Base-by-base conservation (phyloP, 2,329 filamentous ascomycete genomes). In the Cladosporium sp. region DNA sequence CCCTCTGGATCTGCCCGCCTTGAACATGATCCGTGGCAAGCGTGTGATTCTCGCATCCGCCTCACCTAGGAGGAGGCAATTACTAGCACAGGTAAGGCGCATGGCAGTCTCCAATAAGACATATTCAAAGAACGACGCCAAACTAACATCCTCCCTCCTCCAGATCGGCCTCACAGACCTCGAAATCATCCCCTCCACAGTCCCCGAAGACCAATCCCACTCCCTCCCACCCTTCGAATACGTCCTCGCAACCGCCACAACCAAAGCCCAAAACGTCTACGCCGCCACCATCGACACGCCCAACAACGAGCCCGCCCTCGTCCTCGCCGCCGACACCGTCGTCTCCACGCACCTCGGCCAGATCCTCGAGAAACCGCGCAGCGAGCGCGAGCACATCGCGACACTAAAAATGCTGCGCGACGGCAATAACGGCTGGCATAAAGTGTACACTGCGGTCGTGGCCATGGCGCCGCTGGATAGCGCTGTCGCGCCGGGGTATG, bases 301-400 rank as follows among this genome's bases (percentile, higher is more conserved):
- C 64, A 77, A 80, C 64, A 79, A 82, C 65, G 95, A 97, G 70
- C 93, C 93, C 0, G 89, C 88, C 7, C 83, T 98, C 18, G 92
- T 98, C 65, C 89, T 98, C 66, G 89, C 93, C 0, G 94, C 94
- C 39, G 94, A 98, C 77, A 98, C 95, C 0, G 84, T 99, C 64
- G 91, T 99, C 67, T 91, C 95, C 16, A 89, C 88, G 11, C 84
- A 87, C 13, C 81, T 86, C 48, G 93, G 93, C 0, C 83, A 86
- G 61, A 92, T 99, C 62, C 81, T 99, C 2, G 95, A 99, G 83
- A 99, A 99, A 81, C 95, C 95, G 13, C 84, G 89, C 62, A 91
- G 83, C 67, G 91, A 94, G 78, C 86, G 85, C 6, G 89, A 96
- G 49, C 95, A 99, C 78, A 81, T 93, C 53, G 81, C 85, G 32